phyloP scores from a whole-genome alignment of 148 eudicot species.

The Selenicereus undatus region DNA sequence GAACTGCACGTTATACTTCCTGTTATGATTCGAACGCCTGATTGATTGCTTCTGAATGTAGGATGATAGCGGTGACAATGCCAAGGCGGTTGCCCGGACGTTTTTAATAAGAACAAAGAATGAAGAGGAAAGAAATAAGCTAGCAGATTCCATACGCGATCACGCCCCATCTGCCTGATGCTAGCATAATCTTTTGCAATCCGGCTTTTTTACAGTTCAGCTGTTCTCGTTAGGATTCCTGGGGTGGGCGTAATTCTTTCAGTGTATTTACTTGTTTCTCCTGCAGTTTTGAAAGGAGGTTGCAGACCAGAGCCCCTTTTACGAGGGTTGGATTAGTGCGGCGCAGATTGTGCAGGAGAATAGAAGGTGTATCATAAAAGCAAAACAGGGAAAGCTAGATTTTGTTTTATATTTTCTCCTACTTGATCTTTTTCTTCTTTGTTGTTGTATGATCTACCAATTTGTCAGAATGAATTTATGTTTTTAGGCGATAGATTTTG shows the following conservation, averaged over 20 bases:
- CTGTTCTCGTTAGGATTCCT: conserved; percentile 2
- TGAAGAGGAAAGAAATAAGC: conserved; percentile 72
- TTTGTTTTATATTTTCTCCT: background rate
- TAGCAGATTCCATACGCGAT: conserved; percentile 71
- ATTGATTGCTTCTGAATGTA: conserved; percentile 25
- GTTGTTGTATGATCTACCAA: conserved; percentile 16
- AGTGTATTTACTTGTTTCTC: conserved; percentile 29
- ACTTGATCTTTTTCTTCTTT: background rate
- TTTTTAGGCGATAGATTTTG: background rate
- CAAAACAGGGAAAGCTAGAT: conserved; percentile 7
- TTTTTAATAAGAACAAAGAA: conserved; percentile 66
- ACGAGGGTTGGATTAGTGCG: background rate
- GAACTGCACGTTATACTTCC: too few relatives aligned
- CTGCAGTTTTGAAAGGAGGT: conserved; percentile 29
- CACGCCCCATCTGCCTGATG: conserved; percentile 60
- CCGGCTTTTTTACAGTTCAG: background rate
- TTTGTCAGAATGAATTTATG: conserved; percentile 10
- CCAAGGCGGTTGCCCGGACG: conserved; percentile 59
- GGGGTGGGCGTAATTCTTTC: conserved; percentile 7
- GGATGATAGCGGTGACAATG: conserved; percentile 50
- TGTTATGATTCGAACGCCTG: background rate
- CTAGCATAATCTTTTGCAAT: background rate
- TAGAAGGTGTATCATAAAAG: conserved; percentile 6
- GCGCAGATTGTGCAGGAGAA: conserved; percentile 9
- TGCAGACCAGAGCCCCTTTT: conserved; percentile 18